phyloP scores from a whole-genome alignment of 129 eudicot species.

The Sambucus nigra region DNA sequence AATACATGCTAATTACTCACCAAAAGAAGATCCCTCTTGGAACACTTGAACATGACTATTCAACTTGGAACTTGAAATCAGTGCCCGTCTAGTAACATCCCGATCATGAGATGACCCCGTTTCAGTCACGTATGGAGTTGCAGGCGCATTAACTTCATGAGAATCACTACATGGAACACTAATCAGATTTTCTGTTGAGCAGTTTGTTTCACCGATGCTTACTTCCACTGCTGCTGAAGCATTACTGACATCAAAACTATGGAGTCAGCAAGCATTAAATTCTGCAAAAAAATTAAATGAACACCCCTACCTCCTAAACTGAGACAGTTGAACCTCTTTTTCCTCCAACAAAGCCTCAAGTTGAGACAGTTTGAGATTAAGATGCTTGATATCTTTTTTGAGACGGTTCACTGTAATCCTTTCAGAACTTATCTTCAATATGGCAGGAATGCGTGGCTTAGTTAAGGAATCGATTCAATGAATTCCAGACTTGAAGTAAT shows the following conservation, averaged over 20 bases:
- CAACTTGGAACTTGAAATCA: slow-evolving; percentile 16
- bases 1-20: slow-evolving; percentile 13
- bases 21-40: slow-evolving; percentile 16
- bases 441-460: slow-evolving; percentile 83
- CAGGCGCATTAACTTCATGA: slow-evolving; percentile 18
- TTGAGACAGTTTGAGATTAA: slow-evolving; percentile 56
- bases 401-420: slow-evolving; percentile 61
- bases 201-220: slow-evolving; percentile 17
- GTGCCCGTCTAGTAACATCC: slow-evolving; percentile 22
- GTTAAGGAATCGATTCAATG: slow-evolving; percentile 40
- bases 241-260: slow-evolving; percentile 25
- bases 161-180: slow-evolving; percentile 9
- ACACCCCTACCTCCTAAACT: slow-evolving; percentile 45
- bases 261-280: background rate
- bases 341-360: slow-evolving; percentile 79
- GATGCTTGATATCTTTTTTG: slow-evolving; percentile 73
- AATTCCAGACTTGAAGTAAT: background rate
- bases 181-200: slow-evolving; percentile 14
- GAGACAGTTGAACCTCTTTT: slow-evolving; percentile 57
- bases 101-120: slow-evolving; percentile 17
- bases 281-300: slow-evolving; percentile 2
- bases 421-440: slow-evolving; percentile 87
- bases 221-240: slow-evolving; percentile 24
- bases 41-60: slow-evolving; percentile 14
- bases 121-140: slow-evolving; percentile 20